Evolutionary conservation across 2,329 filamentous ascomycete genomes (phyloP), one percentile per base, ranked within the genome.

Genomic region (Sporothrix globosa): DNA sequence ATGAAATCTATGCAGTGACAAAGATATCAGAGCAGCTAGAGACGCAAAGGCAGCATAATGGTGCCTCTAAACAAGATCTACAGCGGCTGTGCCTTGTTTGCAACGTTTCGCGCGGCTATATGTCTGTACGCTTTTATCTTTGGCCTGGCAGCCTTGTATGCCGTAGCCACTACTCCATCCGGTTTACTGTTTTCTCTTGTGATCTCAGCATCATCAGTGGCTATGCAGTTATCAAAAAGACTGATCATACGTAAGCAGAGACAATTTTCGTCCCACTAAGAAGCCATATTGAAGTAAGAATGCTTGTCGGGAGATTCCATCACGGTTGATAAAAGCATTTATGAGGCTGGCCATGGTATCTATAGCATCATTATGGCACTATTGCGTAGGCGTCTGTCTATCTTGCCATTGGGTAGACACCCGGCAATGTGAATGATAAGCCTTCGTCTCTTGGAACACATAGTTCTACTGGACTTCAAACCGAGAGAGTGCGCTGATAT

Each of bases 41-140:
- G 44, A 48, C 34, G 34, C 7, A 9, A 34, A 48, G 44, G 19
- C 56, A 41, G n/a, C 39, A 54, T 34, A 60, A 41, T 34, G 56
- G n/a, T 30, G 41, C 21, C 19, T 39, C 39, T 19, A 60, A n/a
- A 34, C 19, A 13, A 24, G 56, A 44, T 44, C 34, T 44, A 44
- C 56, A 24, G 34, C 56, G 56, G 56, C 56, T 60, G 34, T 24
- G 56, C 34, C 56, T 61, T 39, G 56, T 44, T 61, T 61, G 56
- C 34, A 61, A 41, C 34, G 56, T 61, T 61, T 61, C 34, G 34
- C 56, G 19, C 34, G 19, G 34, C 34, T 7, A 58, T 17, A 58
- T 30, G 34, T 34, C 34, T 6, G 34, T 9, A 34, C 30, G 21
- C 50, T n/a, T 52, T 10, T 6, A 21, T 52, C 48, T 21, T 56